These are phyloP conservation scores for Discostella stelligeroides DNA, from an alignment of 108 stramenopile species.

Conservation along the genomic window DNA sequence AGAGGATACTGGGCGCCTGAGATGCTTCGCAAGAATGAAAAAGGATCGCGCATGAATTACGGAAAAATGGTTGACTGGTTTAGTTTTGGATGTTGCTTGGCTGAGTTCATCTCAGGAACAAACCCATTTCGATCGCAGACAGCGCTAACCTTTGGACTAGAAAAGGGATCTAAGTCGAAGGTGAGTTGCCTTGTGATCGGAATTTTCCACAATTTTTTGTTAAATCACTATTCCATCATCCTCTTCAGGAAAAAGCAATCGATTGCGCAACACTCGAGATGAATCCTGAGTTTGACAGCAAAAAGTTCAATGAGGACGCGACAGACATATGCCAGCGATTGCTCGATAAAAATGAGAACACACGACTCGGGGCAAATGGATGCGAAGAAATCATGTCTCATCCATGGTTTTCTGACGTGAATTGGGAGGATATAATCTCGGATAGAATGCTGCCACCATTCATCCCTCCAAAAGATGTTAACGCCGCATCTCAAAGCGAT, in stretches of 20 bases:
- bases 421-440: constrained; percentile 83
- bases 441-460: constrained; percentile 82
- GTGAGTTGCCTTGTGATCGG: constrained; percentile 23
- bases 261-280: constrained; percentile 90
- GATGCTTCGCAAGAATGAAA: constrained; percentile 87
- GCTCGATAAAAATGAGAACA: constrained; percentile 80
- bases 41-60: constrained; percentile 85
- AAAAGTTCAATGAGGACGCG: constrained; percentile 71
- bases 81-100: constrained; percentile 92
- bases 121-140: constrained; percentile 92
- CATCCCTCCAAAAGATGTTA: constrained; percentile 91
- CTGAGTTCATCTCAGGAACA: constrained; percentile 91
- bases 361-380: constrained; percentile 81
- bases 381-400: constrained; percentile 93
- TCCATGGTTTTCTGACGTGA: constrained; percentile 84
- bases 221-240: too few relatives aligned
- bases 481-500: constrained; percentile 89
- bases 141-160: constrained; percentile 85
- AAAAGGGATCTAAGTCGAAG: constrained; percentile 76
- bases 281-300: constrained; percentile 75
- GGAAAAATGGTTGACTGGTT: constrained; percentile 93
- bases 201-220: too few relatives aligned
- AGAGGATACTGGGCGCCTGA: constrained; percentile 97
- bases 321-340: constrained; percentile 81
- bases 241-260: constrained; percentile 86